A percentile compares a stretch with the other conserved stretches of the same genome.
Evolutionary conservation across 1,139 yeast genomes (phyloP).

Genomic region (Wickerhamiella pararugosa): DNA sequence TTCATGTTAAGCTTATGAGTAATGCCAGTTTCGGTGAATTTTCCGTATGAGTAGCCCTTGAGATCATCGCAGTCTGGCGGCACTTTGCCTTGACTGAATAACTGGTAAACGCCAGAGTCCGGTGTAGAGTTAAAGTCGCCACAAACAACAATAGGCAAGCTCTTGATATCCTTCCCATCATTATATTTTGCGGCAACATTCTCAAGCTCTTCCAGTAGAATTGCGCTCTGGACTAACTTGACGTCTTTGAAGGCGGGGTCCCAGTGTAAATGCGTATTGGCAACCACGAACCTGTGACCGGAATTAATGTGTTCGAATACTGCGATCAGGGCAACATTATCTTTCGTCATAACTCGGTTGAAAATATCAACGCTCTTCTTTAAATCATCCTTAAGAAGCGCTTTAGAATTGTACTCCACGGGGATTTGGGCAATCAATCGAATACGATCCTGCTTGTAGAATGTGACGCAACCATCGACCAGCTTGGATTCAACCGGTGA

Average conservation of each 20-base stretch:
- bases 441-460: slow-evolving; percentile 58
- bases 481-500: slow-evolving; percentile 59
- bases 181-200: slow-evolving; percentile 28
- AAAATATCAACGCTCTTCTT: slow-evolving; percentile 89
- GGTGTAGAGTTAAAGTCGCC: slow-evolving; percentile 91
- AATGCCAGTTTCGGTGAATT: slow-evolving; percentile 80
- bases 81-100: slow-evolving; percentile 57
- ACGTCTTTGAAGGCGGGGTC: slow-evolving; percentile 96
- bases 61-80: slow-evolving; percentile 65
- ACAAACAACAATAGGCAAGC: slow-evolving; percentile 64
- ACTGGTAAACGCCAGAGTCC: slow-evolving; percentile 83
- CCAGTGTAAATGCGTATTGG: slow-evolving; percentile 96
- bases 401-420: slow-evolving; percentile 77
- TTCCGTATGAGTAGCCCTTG: slow-evolving; percentile 80
- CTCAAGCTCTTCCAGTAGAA: slow-evolving; percentile 77
- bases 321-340: slow-evolving; percentile 75
- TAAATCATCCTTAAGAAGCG: slow-evolving; percentile 76
- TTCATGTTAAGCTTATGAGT: slow-evolving; percentile 65
- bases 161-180: slow-evolving; percentile 39
- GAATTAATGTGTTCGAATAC: slow-evolving; percentile 53
- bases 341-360: slow-evolving; percentile 92
- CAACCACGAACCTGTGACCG: slow-evolving; percentile 58
- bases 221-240: slow-evolving; percentile 88
- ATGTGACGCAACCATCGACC: slow-evolving; percentile 96
- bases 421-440: slow-evolving; percentile 54